A percentile compares a stretch with the other conserved stretches of the same genome.
Evolutionary conservation across 345 rosid species (phyloP).

Genomic region (Populus alba): DNA sequence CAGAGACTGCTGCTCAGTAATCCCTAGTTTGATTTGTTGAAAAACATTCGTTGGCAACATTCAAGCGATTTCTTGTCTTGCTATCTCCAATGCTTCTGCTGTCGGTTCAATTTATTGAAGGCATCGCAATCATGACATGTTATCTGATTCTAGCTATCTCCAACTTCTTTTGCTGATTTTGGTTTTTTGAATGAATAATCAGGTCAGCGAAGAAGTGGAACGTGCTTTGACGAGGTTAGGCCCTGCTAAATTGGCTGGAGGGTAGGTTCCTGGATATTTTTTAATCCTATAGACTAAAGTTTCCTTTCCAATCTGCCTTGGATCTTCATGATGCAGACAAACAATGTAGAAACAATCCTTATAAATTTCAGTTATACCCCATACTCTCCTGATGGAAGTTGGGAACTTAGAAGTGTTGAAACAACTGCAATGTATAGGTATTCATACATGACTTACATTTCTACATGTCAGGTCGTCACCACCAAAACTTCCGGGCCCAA

Average conservation of each 20-base stretch:
- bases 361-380: neutral
- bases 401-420: neutral
- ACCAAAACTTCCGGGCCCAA: constrained; percentile 55
- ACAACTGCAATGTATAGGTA: neutral
- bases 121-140: neutral
- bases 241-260: constrained; percentile 44
- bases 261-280: constrained; percentile 37
- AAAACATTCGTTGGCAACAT: neutral
- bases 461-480: constrained; percentile 48
- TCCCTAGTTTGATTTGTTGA: neutral
- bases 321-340: neutral
- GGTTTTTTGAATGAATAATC: constrained; percentile 13
- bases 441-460: constrained; percentile 5
- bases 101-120: neutral
- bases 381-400: neutral
- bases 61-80: neutral
- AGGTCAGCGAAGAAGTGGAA: constrained; percentile 97
- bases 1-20: neutral
- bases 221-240: constrained; percentile 76
- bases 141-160: neutral
- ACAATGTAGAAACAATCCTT: neutral
- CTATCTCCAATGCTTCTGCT: neutral
- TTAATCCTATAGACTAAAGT: neutral
- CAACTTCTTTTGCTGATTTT: constrained; percentile 1
- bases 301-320: neutral